A percentile compares a stretch with the other conserved stretches of the same genome.
Evolutionary conservation across 2,329 filamentous ascomycete species (phyloP).

Genomic region (Pyrenochaeta sp.): DNA sequence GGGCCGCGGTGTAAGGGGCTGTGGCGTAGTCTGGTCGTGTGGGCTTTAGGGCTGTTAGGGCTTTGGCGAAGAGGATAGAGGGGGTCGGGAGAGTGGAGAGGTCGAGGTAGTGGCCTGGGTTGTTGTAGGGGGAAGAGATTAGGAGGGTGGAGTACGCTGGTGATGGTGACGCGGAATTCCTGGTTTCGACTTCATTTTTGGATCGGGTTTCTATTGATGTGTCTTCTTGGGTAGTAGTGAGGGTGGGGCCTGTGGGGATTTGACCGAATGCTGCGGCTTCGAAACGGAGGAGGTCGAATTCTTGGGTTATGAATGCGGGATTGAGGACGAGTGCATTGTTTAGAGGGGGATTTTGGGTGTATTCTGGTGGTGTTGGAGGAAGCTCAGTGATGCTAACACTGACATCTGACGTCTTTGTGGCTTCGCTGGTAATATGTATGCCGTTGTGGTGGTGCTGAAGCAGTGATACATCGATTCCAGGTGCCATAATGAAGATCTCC

Average conservation of each 20-base stretch:
- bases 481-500: not conserved
- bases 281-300: constrained; percentile 46
- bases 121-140: constrained; percentile 79
- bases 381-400: not conserved
- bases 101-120: constrained; percentile 75
- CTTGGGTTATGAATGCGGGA: constrained; percentile 35
- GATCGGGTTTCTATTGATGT: too few relatives aligned
- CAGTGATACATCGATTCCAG: not conserved
- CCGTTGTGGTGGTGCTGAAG: not conserved
- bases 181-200: too few relatives aligned
- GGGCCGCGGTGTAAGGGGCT: constrained; percentile 73
- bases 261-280: constrained; percentile 43
- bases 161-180: not conserved
- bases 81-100: constrained; percentile 71
- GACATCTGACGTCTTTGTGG: not conserved
- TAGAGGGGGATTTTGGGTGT: not conserved
- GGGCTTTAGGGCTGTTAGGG: constrained; percentile 70
- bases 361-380: not conserved
- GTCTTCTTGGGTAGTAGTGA: not conserved
- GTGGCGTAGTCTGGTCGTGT: constrained; percentile 78
- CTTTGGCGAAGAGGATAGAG: constrained; percentile 74
- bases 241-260: constrained; percentile 12
- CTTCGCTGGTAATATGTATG: not conserved
- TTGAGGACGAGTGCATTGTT: constrained; percentile 25
- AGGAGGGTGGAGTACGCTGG: constrained; percentile 54